Percentiles rank a stretch among this genome's conserved stretches.
Evolutionary conservation across 257 asterid genomes (phyloP).

Genomic region (Ophiorrhiza pumila): DNA sequence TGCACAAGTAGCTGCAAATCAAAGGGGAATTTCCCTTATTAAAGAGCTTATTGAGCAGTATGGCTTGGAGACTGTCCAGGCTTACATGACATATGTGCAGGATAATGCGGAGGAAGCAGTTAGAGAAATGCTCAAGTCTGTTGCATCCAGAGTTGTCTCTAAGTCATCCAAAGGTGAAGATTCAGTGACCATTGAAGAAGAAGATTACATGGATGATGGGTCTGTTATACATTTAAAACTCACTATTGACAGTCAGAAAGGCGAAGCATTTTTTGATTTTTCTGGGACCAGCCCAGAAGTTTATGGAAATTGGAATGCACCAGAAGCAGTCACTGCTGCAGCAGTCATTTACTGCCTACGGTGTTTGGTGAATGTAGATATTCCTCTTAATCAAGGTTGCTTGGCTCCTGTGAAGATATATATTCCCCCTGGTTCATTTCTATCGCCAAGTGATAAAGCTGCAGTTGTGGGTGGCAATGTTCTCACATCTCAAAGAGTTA

Average conservation of each 20-base stretch:
- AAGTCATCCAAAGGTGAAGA: constrained; percentile 33
- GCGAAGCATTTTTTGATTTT: constrained; percentile 88
- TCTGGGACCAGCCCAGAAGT: constrained; percentile 96
- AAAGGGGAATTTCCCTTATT: constrained; percentile 84
- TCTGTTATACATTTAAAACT: constrained; percentile 79
- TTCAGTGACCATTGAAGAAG: constrained; percentile 68
- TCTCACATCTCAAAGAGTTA: constrained; percentile 84
- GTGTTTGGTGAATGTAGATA: constrained; percentile 79
- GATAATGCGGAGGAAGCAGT: constrained; percentile 92
- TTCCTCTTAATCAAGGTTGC: constrained; percentile 96
- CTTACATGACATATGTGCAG: constrained; percentile 91
- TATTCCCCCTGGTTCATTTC: constrained; percentile 80
- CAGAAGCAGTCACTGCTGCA: constrained; percentile 94
- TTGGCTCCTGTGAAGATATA: constrained; percentile 79
- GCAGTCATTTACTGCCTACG: constrained; percentile 94
- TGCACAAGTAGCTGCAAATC: constrained; percentile 98
- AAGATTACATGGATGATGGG: constrained; percentile 95
- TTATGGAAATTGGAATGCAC: constrained; percentile 98
- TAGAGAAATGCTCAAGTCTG: constrained; percentile 88
- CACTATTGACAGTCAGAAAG: constrained; percentile 52
- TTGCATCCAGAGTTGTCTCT: constrained; percentile 49
- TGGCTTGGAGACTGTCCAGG: constrained; percentile 77
- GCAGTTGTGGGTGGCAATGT: constrained; percentile 98
- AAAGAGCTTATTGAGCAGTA: constrained; percentile 93
- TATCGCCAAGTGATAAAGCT: constrained; percentile 87